A percentile compares a stretch with the other conserved stretches of the same genome.
Conservation (phyloP, 2,329 filamentous ascomycete genomes). For the Aspergillus persii region DNA sequence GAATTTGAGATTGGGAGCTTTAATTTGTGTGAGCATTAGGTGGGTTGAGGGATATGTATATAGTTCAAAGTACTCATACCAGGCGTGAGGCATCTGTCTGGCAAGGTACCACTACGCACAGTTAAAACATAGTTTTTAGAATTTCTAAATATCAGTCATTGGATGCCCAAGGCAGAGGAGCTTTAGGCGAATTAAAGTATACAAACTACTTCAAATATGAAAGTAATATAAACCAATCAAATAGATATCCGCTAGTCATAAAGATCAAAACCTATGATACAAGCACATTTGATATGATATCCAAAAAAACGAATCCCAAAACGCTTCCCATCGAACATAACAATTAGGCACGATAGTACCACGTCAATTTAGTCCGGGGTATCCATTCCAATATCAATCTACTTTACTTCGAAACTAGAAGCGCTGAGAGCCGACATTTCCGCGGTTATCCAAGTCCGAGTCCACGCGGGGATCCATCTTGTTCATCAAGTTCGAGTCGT, state of each 20-base stretch:
- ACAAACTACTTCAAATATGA: no score
- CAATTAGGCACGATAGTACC: neutral
- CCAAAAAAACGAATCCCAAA: neutral
- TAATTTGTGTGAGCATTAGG: constrained; percentile 18
- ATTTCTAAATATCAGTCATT: no score
- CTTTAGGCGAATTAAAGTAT: no score
- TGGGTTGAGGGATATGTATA: no score
- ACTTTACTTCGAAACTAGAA: neutral
- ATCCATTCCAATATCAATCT: neutral
- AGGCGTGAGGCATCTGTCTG: no score
- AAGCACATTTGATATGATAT: neutral
- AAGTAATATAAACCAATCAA: neutral
- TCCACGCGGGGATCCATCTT: constrained; percentile 55
- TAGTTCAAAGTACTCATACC: no score
- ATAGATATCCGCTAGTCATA: neutral
- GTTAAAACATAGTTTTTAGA: neutral
- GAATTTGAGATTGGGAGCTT: constrained; percentile 15
- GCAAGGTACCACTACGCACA: no score
- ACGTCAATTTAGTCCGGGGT: neutral
- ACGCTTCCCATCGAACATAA: neutral
- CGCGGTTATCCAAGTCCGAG: constrained; percentile 38
- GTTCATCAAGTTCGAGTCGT: constrained; percentile 49
- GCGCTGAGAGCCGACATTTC: neutral
- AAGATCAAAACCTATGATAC: neutral
- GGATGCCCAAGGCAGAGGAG: no score